phyloP scores from a whole-genome alignment of 2,329 filamentous ascomycete genomes.

The Phaeosphaeriaceae sp. region DNA sequence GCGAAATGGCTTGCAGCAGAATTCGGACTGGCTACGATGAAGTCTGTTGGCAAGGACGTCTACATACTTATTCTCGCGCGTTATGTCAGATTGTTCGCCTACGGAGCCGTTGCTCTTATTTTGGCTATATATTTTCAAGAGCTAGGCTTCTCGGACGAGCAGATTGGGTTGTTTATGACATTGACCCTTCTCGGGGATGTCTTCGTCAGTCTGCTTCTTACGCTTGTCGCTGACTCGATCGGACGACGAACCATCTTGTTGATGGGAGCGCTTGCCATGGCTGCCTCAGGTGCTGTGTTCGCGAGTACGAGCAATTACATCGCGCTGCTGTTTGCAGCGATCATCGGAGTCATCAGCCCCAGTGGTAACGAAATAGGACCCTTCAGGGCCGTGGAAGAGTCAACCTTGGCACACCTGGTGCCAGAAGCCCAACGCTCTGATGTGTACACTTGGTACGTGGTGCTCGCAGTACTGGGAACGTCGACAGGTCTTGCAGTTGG shows the following conservation, averaged over 20 bases:
- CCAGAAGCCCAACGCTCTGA: slow-evolving; percentile 38
- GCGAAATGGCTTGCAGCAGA: slow-evolving; percentile 34
- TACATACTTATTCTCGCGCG: slow-evolving; percentile 47
- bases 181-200: slow-evolving; percentile 50
- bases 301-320: slow-evolving; percentile 40
- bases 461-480: slow-evolving; percentile 46
- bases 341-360: slow-evolving; percentile 49
- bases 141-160: slow-evolving; percentile 43
- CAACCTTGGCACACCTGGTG: slow-evolving; percentile 46
- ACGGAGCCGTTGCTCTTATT: slow-evolving; percentile 46
- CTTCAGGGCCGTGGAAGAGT: slow-evolving; percentile 51
- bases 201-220: slow-evolving; percentile 44
- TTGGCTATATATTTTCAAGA: slow-evolving; percentile 46
- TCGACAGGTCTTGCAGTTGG: slow-evolving; percentile 42
- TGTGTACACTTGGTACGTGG: slow-evolving; percentile 51
- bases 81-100: slow-evolving; percentile 46
- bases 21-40: slow-evolving; percentile 39
- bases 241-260: slow-evolving; percentile 44
- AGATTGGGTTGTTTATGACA: slow-evolving; percentile 52
- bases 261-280: slow-evolving; percentile 45
- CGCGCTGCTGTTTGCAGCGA: slow-evolving; percentile 42
- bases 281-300: slow-evolving; percentile 44
- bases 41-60: slow-evolving; percentile 33
- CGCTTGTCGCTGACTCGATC: slow-evolving; percentile 45
- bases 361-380: slow-evolving; percentile 52